Percentiles rank a stretch among this genome's conserved stretches.
phyloP scores from a whole-genome alignment of 306 rosid species.

The Vigna reflexopilosa region DNA sequence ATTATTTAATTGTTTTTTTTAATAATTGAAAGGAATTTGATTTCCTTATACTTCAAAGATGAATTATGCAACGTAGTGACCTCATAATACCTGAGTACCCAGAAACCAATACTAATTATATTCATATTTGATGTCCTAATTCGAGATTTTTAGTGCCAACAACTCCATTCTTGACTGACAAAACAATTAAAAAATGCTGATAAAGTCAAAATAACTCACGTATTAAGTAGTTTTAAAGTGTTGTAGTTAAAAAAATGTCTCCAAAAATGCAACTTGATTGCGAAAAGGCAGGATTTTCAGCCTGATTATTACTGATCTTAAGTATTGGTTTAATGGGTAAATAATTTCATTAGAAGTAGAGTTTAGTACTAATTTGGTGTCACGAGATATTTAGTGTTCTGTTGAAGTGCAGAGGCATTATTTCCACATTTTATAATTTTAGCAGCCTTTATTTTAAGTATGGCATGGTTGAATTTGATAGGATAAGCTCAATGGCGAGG shows the following conservation, averaged over 20 bases:
- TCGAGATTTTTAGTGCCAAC: no score
- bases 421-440: not conserved
- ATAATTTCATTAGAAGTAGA: not conserved
- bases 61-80: not conserved
- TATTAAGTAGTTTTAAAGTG: no score
- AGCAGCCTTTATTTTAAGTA: conserved; percentile 40
- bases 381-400: not conserved
- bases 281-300: not conserved
- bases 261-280: not conserved
- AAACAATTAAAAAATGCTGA: no score
- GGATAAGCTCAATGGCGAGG: conserved; percentile 71
- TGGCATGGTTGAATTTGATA: conserved; percentile 51
- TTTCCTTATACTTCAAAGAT: not conserved
- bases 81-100: not conserved
- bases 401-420: not conserved
- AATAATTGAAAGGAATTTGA: conserved; percentile 1
- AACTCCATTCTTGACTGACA: no score
- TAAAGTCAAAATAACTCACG: no score
- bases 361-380: not conserved
- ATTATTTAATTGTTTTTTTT: not conserved
- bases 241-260: not conserved
- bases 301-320: not conserved
- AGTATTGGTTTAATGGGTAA: not conserved
- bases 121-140: no score
- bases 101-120: no score